phyloP scores from a whole-genome alignment of 2,329 filamentous ascomycete species.

The Pyricularia pennisetigena region DNA sequence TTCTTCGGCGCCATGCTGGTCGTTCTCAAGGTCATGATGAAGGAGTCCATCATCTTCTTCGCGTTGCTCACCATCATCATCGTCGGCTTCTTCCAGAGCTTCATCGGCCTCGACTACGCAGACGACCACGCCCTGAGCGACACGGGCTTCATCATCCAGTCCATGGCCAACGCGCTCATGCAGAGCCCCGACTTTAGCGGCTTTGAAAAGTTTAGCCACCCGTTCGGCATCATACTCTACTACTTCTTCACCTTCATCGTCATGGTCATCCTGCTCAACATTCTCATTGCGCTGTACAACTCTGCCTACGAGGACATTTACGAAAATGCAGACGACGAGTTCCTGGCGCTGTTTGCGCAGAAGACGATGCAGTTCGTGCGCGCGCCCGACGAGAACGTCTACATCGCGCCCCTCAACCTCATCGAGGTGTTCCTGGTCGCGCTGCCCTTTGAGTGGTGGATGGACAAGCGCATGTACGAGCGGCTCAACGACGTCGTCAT shows the following conservation, averaged over 20 bases:
- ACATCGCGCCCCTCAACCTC: conserved; percentile 91
- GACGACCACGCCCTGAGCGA: conserved; percentile 63
- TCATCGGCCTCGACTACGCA: conserved; percentile 80
- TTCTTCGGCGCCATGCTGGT: conserved; percentile 99
- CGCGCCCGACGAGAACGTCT: conserved; percentile 96
- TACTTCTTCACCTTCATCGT: conserved; percentile 97
- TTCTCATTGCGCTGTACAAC: conserved; percentile 95
- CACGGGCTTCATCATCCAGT: conserved; percentile 63
- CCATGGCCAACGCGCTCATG: conserved; percentile 87
- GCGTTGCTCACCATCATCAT: conserved; percentile 78
- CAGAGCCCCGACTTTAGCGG: conserved; percentile 80
- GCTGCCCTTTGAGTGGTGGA: conserved; percentile 91
- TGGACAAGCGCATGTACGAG: conserved; percentile 64
- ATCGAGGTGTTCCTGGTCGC: conserved; percentile 76
- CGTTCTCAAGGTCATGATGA: conserved; percentile 91
- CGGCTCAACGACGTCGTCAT: conserved; percentile 71
- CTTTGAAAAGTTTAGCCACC: conserved; percentile 84
- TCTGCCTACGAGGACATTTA: conserved; percentile 93
- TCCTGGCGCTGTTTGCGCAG: conserved; percentile 82
- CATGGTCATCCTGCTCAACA: conserved; percentile 77
- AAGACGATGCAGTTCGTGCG: conserved; percentile 97
- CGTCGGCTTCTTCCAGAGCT: conserved; percentile 83
- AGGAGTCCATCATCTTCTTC: conserved; percentile 92
- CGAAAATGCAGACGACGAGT: conserved; percentile 89
- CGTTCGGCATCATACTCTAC: conserved; percentile 91